Conservation (phyloP, 1,284 basidiomycete genomes). For the Sporisorium graminicola region DNA sequence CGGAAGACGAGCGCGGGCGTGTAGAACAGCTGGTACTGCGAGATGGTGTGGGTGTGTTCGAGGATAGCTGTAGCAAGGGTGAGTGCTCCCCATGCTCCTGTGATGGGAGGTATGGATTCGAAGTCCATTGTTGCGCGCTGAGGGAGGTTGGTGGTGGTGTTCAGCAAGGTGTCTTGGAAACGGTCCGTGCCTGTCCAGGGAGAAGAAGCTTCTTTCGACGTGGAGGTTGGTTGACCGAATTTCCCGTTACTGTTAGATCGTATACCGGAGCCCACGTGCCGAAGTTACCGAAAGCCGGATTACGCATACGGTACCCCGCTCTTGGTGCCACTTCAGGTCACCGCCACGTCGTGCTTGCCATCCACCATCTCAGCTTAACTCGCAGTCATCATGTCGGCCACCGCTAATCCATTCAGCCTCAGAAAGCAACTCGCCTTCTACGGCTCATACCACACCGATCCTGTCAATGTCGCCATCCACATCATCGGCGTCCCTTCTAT, state of each 20-base stretch:
- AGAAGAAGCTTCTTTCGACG: slow-evolving; percentile 7
- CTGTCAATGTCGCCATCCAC: slow-evolving; percentile 63
- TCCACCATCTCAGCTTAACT: background rate
- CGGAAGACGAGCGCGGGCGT: slow-evolving; percentile 60
- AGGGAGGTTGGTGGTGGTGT: slow-evolving; percentile 5
- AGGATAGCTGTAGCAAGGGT: slow-evolving; percentile 53
- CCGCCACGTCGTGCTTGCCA: background rate
- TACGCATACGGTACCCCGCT: background rate
- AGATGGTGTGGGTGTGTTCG: slow-evolving; percentile 60
- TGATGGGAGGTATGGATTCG: slow-evolving; percentile 63
- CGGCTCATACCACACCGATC: slow-evolving; percentile 63
- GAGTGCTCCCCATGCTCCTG: slow-evolving; percentile 54
- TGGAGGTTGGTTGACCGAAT: background rate
- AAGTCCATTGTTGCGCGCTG: slow-evolving; percentile 55
- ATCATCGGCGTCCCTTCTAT: slow-evolving; percentile 62
- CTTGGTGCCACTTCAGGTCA: background rate
- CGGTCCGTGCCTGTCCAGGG: background rate
- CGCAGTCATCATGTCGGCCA: slow-evolving; percentile 43
- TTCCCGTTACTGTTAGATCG: background rate
- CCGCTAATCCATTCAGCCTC: slow-evolving; percentile 55
- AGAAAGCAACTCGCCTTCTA: slow-evolving; percentile 62
- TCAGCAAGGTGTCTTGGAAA: background rate
- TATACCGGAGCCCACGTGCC: background rate
- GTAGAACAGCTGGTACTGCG: slow-evolving; percentile 63
- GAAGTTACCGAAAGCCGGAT: background rate